These are phyloP conservation scores for Sphaerulina musiva DNA, from an alignment of 2,329 filamentous ascomycete species.

Conservation along the genomic window DNA sequence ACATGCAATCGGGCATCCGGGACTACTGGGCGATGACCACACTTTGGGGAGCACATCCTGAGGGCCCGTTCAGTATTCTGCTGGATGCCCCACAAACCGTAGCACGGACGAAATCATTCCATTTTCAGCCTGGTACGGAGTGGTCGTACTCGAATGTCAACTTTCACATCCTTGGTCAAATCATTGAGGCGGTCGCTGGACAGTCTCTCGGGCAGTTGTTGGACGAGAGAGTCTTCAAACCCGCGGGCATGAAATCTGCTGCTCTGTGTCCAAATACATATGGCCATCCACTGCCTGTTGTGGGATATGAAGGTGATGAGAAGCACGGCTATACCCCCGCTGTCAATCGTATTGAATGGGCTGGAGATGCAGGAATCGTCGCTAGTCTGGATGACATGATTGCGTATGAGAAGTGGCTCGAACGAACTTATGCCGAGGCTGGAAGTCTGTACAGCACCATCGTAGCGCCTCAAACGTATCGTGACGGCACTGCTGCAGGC, in stretches of 20 bases:
- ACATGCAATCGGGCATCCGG: slow-evolving; percentile 41
- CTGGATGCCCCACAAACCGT: slow-evolving; percentile 28
- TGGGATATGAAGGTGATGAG: slow-evolving; percentile 42
- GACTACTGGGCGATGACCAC: slow-evolving; percentile 44
- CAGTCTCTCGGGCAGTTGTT: slow-evolving; percentile 35
- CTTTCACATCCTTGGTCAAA: slow-evolving; percentile 37
- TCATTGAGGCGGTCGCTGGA: slow-evolving; percentile 37
- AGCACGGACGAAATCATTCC: slow-evolving; percentile 33
- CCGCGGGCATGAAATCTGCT: slow-evolving; percentile 41
- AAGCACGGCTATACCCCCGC: slow-evolving; percentile 35
- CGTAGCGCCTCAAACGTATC: slow-evolving; percentile 29
- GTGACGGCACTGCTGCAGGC: slow-evolving; percentile 33
- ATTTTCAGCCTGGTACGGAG: slow-evolving; percentile 41
- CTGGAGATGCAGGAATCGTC: slow-evolving; percentile 42
- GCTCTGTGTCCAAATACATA: slow-evolving; percentile 36
- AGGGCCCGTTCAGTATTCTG: slow-evolving; percentile 37
- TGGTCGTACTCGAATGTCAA: slow-evolving; percentile 44
- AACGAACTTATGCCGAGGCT: slow-evolving; percentile 30
- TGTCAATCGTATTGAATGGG: slow-evolving; percentile 42
- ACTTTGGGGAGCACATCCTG: slow-evolving; percentile 40
- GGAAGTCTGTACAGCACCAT: slow-evolving; percentile 35
- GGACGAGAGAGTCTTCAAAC: slow-evolving; percentile 36
- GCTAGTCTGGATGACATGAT: slow-evolving; percentile 44
- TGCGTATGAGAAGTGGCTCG: slow-evolving; percentile 40
- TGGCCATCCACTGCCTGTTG: slow-evolving; percentile 35